These are phyloP conservation scores for Penstemon barbatus DNA, from an alignment of 257 asterid genomes.

Conservation along the genomic window DNA sequence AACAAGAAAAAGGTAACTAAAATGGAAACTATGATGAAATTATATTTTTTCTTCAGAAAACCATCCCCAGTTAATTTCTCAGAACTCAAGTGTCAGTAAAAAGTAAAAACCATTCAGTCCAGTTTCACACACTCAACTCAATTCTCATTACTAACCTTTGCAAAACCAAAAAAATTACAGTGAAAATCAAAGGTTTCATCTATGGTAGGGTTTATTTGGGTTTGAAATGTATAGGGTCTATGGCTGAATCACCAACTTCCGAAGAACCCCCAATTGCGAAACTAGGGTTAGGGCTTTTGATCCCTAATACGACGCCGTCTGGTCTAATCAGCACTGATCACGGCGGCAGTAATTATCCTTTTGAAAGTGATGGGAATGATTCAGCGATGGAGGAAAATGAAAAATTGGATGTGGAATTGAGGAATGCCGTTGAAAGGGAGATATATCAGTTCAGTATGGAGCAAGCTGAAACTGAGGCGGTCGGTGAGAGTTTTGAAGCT, in stretches of 20 bases:
- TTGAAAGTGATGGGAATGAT: constrained; percentile 26
- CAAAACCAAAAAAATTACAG: not conserved
- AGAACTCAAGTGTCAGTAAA: too few species aligned
- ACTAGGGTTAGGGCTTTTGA: constrained; percentile 34
- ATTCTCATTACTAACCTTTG: too few species aligned
- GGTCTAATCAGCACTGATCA: constrained; percentile 29
- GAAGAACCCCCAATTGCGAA: constrained; percentile 34
- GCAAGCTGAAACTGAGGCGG: constrained; percentile 44
- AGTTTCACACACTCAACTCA: not conserved
- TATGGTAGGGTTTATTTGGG: constrained; percentile 18
- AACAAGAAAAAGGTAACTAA: too few species aligned
- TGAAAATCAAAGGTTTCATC: not conserved
- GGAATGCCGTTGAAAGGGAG: constrained; percentile 43
- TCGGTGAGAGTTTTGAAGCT: not conserved
- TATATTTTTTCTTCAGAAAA: too few species aligned
- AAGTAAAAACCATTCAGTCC: not conserved
- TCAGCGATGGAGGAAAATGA: constrained; percentile 10
- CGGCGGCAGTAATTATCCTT: constrained; percentile 21
- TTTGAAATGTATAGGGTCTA: constrained; percentile 41
- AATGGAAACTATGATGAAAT: too few species aligned
- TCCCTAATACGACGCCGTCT: constrained; percentile 16
- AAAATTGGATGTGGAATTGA: constrained; percentile 40
- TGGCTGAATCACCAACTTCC: constrained; percentile 45
- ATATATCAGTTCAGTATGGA: constrained; percentile 35
- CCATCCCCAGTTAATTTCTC: too few species aligned